Evolutionary conservation across 2,329 filamentous ascomycete species (phyloP).

Genomic region (Sclerotinia spermophila): DNA sequence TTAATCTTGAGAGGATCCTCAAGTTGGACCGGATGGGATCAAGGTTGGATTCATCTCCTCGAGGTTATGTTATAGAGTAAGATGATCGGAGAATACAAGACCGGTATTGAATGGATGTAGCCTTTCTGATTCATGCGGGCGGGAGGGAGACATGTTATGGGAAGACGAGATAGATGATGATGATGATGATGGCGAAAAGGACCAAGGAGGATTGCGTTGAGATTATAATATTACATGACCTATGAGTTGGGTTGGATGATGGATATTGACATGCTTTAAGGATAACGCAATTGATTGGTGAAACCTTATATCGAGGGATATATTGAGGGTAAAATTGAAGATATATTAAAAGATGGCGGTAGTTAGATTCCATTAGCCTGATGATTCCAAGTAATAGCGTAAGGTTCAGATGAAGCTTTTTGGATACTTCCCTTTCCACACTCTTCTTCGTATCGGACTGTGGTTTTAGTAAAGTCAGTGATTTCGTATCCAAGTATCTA

Average conservation of each 20-base stretch:
- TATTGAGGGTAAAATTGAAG: not conserved
- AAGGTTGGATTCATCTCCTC: constrained; percentile 1
- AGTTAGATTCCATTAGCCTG: not conserved
- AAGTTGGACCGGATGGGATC: not conserved
- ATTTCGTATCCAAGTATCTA: no score
- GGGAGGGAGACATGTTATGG: constrained; percentile 1
- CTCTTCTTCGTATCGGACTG: no score
- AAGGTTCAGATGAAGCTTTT: no score
- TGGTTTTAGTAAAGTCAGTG: no score
- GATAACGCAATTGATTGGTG: not conserved
- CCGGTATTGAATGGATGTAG: constrained; percentile 16
- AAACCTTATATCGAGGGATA: not conserved
- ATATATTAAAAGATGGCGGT: not conserved
- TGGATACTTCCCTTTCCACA: no score
- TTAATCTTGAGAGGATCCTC: constrained; percentile 3
- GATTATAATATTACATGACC: not conserved
- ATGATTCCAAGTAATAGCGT: not conserved
- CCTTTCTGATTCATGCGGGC: not conserved
- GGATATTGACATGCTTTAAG: not conserved
- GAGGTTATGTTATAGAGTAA: not conserved
- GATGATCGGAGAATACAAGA: constrained; percentile 8
- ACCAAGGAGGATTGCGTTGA: not conserved
- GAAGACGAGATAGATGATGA: not conserved
- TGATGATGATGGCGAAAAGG: no score
- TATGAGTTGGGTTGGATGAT: not conserved